Evolutionary conservation across 2,329 filamentous ascomycete genomes (phyloP), one percentile per base, ranked within the genome.

Genomic region (Diaporthe longicolla): DNA sequence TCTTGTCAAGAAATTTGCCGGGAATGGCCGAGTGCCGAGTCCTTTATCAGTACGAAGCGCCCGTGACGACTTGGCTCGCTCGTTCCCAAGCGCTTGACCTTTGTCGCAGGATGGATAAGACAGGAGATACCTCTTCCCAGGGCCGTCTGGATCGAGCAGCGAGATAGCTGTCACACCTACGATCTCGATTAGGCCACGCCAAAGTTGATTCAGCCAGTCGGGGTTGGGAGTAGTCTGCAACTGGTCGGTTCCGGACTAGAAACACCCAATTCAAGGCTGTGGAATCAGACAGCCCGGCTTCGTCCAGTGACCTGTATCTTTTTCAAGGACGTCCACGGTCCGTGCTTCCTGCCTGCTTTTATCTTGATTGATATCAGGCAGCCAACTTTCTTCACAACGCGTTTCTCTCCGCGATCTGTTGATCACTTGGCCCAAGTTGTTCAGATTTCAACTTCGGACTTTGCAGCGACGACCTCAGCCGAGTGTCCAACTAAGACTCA

Each of bases 401-500:
- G 3, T 26, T 40, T 24, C 35, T 37, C n/a, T 26, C 63, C 15
- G 8, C 17, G 26, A 26, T 40, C 32, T 24, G 17, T 9, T 37
- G n/a, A 21, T 9, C 26, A 19, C 35, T 21, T n/a, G 40, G 35
- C 48, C 17, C 37, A 15, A 17, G 40, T 43, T 50, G 57, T 35
- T 37, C 17, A 3, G 37, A 13, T 13, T 59, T 37, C 13, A 37
- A n/a, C 7, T 35, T 29, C 11, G 11, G 19, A 54, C 55, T 29
- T 19, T 35, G 37, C 19, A 11, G n/a, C 29, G 45, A 54, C 26
- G 24, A 40, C 19, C 48, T 68, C 9, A 68, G 63, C 48, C 63
- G 63, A 40, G 32, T 68, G 70, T 71, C 70, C 70, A 43, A 66
- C 61, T 72, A 75, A 45, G 76, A 79, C 63, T 80, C 82, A 26